Base-by-base conservation (phyloP, 1,284 basidiomycete genomes). In the Pisolithus thermaeus region DNA sequence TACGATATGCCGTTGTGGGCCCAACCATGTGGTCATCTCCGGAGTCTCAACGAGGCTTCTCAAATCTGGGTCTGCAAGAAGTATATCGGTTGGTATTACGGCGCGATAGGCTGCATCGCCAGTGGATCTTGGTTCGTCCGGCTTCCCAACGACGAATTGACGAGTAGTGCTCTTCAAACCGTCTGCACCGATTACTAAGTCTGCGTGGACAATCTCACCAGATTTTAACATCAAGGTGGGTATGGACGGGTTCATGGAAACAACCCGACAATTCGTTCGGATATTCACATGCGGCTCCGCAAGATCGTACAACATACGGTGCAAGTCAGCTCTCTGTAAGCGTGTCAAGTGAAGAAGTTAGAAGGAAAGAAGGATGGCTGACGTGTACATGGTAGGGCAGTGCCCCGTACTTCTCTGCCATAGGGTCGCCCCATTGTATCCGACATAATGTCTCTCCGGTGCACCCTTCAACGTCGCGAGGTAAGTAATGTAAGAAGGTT, bases 301-400 rank as follows among this genome's bases (percentile, higher is more conserved):
- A 20, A 20, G 18, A 20, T 20, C 18, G 18, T 20, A 20, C 18
- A 20, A 20, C 18, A 20, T 20, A 20, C 18, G 18, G 18, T 20
- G 18, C 18, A 20, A 20, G 56, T 83, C 79, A 22, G 74, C 77
- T 52, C 80, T 70, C 75, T 77, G 47, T 16, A 28, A 39, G n/a
- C 36, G 54, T 61, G 25, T 25, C 4, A 49, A 7, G 5, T 4
- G 7, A 22, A 45, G 32, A 41, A 39, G n/a, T 8, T 18, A 27
- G 22, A 27, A 28, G 11, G 14, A 0, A 35, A 42, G 42, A 20
- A 20, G 18, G n/a, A 7, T 27, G 4, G 56, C 57, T 36, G 59
- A 73, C 76, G 51, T 80, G 78, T 27, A 80, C 70, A 56, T 79
- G 75, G 58, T 76, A 80, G 55, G 78, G 80, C 0, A 80, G 79